These are phyloP conservation scores for Coniella vitis DNA, from an alignment of 2,329 filamentous ascomycete genomes.

Conservation along the genomic window DNA sequence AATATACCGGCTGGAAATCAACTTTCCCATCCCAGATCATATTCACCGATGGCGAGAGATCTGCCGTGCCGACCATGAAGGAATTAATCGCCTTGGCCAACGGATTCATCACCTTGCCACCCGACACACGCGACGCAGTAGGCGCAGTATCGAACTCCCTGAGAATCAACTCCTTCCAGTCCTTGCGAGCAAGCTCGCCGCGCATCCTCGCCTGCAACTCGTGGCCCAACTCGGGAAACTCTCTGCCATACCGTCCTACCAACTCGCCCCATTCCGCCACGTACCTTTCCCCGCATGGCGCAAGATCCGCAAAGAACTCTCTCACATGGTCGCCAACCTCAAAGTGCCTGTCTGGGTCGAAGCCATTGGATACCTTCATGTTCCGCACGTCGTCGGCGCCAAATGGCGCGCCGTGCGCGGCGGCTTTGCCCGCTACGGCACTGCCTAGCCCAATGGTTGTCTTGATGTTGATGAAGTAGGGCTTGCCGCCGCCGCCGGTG, in stretches of 20 bases:
- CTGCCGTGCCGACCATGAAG: slow-evolving; percentile 42
- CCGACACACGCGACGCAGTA: slow-evolving; percentile 41
- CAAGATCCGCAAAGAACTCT: slow-evolving; percentile 45
- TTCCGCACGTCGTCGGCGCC: slow-evolving; percentile 44
- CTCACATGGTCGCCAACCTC: slow-evolving; percentile 38
- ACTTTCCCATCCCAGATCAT: slow-evolving; percentile 44
- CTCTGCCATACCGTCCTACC: slow-evolving; percentile 12
- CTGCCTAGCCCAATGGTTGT: slow-evolving; percentile 50
- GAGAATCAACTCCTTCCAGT: slow-evolving; percentile 48
- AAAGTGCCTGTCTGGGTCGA: slow-evolving; percentile 42
- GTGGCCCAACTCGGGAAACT: slow-evolving; percentile 20
- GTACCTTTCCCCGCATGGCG: slow-evolving; percentile 36
- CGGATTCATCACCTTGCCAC: slow-evolving; percentile 42
- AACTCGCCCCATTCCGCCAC: slow-evolving; percentile 43
- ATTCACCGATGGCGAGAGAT: slow-evolving; percentile 39
- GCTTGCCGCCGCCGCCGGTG: no score
- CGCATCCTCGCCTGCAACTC: slow-evolving; percentile 42
- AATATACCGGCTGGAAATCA: slow-evolving; percentile 44
- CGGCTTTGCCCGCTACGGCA: slow-evolving; percentile 38
- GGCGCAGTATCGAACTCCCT: slow-evolving; percentile 38
- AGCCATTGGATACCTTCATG: slow-evolving; percentile 45
- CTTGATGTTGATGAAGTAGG: slow-evolving; percentile 50
- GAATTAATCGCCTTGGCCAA: slow-evolving; percentile 33
- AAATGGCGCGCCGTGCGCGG: slow-evolving; percentile 52
- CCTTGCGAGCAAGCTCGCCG: slow-evolving; percentile 38